Evolutionary conservation across 2,329 filamentous ascomycete species (phyloP), one percentile per base, ranked within the genome.

Genomic region (Xylariaceae sp.): DNA sequence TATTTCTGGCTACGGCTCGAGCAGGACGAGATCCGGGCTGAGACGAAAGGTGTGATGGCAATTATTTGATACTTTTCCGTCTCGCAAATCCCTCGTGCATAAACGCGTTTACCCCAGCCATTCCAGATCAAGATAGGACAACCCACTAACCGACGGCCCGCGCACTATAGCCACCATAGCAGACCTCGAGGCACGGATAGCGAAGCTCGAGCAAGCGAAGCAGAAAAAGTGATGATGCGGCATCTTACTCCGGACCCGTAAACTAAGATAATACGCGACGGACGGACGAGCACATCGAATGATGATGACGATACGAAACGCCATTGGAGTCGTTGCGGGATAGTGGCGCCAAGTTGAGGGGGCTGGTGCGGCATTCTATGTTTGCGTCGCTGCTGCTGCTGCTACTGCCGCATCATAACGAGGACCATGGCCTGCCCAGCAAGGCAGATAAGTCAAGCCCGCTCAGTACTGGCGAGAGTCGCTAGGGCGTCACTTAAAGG

Each of bases 1-100:
- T 89, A 82, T 74, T 74, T 73, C 13, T 94, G 89, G 89, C 68
- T 81, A 36, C 88, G 86, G 70, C 76, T 92, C 47, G 88, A 92
- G 70, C 80, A 80, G 32, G 78, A 88, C 50, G 89, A 94, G 72
- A 75, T 81, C 53, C 83, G 80, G 65, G 72, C 74, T 18, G 75
- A 83, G 42, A 81, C 80, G 61, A 72, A 80, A 61, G 78, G 84
- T 86, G 64, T 54, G 74, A 15, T n/a, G n/a, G n/a, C n/a, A n/a
- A n/a, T n/a, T n/a, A n/a, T n/a, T n/a, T n/a, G n/a, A n/a, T n/a
- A n/a, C n/a, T n/a, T n/a, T n/a, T n/a, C n/a, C n/a, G n/a, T n/a
- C n/a, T n/a, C n/a, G n/a, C n/a, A n/a, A n/a, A n/a, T n/a, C n/a
- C n/a, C n/a, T n/a, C n/a, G n/a, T n/a, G n/a, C n/a, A n/a, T n/a